These are phyloP conservation scores for Tausonia pullulans DNA, from an alignment of 1,284 basidiomycete genomes.

Conservation along the genomic window DNA sequence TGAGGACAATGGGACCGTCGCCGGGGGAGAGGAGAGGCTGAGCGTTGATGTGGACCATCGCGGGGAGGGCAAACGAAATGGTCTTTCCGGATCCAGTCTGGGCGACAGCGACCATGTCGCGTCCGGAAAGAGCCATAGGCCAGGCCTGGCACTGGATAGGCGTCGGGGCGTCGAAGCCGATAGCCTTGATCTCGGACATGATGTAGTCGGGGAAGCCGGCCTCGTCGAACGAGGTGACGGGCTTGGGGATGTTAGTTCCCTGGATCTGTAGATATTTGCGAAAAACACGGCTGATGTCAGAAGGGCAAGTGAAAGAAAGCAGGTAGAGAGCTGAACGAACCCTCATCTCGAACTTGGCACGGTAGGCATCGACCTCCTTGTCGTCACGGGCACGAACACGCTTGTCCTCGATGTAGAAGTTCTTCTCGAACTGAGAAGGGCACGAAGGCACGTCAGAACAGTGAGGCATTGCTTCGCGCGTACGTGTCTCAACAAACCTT, in stretches of 20 bases:
- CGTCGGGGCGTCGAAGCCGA: slow-evolving; percentile 81
- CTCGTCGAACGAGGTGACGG: slow-evolving; percentile 86
- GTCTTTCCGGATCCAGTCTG: slow-evolving; percentile 97
- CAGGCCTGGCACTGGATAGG: slow-evolving; percentile 97
- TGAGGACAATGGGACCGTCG: slow-evolving; percentile 92
- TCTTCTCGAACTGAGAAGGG: slow-evolving; percentile 45
- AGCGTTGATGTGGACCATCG: slow-evolving; percentile 65
- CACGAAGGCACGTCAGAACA: not conserved
- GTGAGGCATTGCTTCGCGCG: not conserved
- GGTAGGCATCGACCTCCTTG: slow-evolving; percentile 78
- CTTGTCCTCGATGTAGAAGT: slow-evolving; percentile 94
- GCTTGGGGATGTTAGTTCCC: slow-evolving; percentile 78
- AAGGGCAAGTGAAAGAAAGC: slow-evolving; percentile 12
- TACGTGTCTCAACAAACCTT: slow-evolving; percentile 30
- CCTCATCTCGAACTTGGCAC: slow-evolving; percentile 75
- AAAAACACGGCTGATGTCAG: not conserved
- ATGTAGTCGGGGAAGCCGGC: slow-evolving; percentile 94
- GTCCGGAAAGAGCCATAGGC: slow-evolving; percentile 91
- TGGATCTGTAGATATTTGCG: slow-evolving; percentile 49
- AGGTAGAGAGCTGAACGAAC: slow-evolving; percentile 32
- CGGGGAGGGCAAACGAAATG: slow-evolving; percentile 93
- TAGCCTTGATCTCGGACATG: slow-evolving; percentile 80
- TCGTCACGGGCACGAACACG: slow-evolving; percentile 68
- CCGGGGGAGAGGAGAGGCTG: slow-evolving; percentile 88
- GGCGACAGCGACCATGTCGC: slow-evolving; percentile 92